phyloP scores from a whole-genome alignment of 2,329 filamentous ascomycete genomes.

The Colletotrichum echinochloae region DNA sequence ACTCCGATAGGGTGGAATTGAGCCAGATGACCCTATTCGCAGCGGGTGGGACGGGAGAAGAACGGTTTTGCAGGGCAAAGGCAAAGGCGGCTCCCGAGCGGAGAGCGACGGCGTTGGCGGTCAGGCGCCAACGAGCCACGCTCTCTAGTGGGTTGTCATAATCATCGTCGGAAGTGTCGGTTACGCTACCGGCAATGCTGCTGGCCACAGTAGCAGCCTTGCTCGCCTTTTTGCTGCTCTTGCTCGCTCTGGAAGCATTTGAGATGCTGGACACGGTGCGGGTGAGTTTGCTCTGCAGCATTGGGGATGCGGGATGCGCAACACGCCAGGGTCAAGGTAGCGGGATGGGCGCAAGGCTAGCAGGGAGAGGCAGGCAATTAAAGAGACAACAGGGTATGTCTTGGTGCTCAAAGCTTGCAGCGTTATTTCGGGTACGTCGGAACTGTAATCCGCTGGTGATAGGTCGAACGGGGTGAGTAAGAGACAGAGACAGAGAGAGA shows the following conservation, averaged over 20 bases:
- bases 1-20: slow-evolving; percentile 56
- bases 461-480: slow-evolving; percentile 2
- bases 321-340: slow-evolving; percentile 10
- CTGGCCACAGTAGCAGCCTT: slow-evolving; percentile 32
- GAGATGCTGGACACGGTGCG: slow-evolving; percentile 25
- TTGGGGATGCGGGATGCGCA: slow-evolving; percentile 16
- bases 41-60: slow-evolving; percentile 54
- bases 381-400: slow-evolving; percentile 8
- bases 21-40: slow-evolving; percentile 55
- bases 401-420: too few relatives aligned
- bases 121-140: slow-evolving; percentile 58
- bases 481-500: background rate
- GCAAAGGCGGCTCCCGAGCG: slow-evolving; percentile 58
- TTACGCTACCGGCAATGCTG: slow-evolving; percentile 44
- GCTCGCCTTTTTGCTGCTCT: slow-evolving; percentile 22
- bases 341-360: slow-evolving; percentile 9
- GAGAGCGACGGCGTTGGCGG: slow-evolving; percentile 56
- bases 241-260: slow-evolving; percentile 20
- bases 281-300: slow-evolving; percentile 28
- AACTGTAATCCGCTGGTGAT: slow-evolving; percentile 17
- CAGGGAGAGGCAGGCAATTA: slow-evolving; percentile 13
- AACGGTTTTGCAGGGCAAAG: slow-evolving; percentile 55
- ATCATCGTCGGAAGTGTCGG: slow-evolving; percentile 44
- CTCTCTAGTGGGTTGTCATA: slow-evolving; percentile 59
- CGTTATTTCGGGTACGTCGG: slow-evolving; percentile 25